A percentile compares a stretch with the other conserved stretches of the same genome.
Conservation (phyloP, 164 flowering plant genomes). For the Vitis labrusca region DNA sequence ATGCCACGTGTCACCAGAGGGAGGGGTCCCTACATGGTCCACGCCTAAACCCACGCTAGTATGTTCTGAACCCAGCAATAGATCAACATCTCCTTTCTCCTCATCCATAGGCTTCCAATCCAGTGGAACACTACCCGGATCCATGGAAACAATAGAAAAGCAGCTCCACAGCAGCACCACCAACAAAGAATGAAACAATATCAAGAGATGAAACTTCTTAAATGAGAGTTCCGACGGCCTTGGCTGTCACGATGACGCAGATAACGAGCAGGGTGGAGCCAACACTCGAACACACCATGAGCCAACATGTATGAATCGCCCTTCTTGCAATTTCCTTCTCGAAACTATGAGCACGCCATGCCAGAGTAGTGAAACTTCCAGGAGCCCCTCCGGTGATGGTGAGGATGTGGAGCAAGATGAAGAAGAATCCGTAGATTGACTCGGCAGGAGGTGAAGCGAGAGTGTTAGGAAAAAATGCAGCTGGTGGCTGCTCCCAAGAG, state of each 20-base stretch:
- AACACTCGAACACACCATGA: no score
- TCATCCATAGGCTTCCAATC: conserved; percentile 88
- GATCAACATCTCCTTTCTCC: conserved; percentile 77
- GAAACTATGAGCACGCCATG: no score
- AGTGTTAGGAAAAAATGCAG: conserved; percentile 77
- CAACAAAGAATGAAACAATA: conserved; percentile 28
- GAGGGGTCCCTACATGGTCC: no score
- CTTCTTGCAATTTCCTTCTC: no score
- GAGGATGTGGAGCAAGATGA: conserved; percentile 75
- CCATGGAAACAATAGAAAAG: conserved; percentile 81
- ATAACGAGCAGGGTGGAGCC: no score
- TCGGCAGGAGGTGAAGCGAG: conserved; percentile 68
- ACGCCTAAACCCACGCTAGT: conserved; percentile 3
- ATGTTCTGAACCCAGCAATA: conserved; percentile 42
- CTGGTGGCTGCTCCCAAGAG: conserved; percentile 80
- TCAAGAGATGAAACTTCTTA: no score
- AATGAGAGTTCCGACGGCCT: no score
- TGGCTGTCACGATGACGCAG: no score
- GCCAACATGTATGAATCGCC: no score
- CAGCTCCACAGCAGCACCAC: conserved; percentile 96
- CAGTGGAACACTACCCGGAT: conserved; percentile 89
- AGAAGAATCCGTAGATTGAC: conserved; percentile 57
- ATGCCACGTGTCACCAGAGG: no score
- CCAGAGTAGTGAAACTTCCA: conserved; percentile 13
- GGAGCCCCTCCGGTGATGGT: conserved; percentile 54